Evolutionary conservation across 1,139 yeast species (phyloP).

Genomic region (Suhomyces bolitotheri): DNA sequence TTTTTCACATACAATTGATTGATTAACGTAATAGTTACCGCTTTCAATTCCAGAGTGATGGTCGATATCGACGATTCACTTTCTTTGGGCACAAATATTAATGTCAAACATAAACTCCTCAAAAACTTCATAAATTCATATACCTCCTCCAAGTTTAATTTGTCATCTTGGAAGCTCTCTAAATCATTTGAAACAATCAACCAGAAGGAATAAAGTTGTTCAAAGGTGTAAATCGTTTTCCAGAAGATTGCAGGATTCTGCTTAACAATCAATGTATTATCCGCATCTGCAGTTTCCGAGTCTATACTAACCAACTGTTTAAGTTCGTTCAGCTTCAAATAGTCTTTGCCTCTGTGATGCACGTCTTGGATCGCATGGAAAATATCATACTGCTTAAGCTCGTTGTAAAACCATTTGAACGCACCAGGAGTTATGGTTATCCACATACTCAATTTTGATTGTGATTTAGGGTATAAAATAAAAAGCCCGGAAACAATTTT

Average conservation of each 20-base stretch:
- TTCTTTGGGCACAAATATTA: slow-evolving; percentile 46
- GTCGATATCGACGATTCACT: slow-evolving; percentile 14
- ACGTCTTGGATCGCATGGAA: slow-evolving; percentile 15
- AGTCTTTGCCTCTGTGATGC: slow-evolving; percentile 21
- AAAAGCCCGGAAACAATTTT: slow-evolving; percentile 29
- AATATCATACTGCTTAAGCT: slow-evolving; percentile 14
- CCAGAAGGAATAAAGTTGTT: slow-evolving; percentile 58
- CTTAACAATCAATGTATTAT: background rate
- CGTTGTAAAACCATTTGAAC: slow-evolving; percentile 30
- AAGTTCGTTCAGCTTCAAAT: slow-evolving; percentile 18
- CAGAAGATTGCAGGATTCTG: slow-evolving; percentile 24
- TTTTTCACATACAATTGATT: slow-evolving; percentile 73
- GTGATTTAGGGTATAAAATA: slow-evolving; percentile 31
- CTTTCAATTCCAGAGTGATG: slow-evolving; percentile 25
- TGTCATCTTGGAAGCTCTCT: slow-evolving; percentile 52
- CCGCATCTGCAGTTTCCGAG: background rate
- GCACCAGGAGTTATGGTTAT: slow-evolving; percentile 39
- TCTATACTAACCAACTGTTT: background rate
- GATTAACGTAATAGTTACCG: slow-evolving; percentile 51
- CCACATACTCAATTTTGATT: slow-evolving; percentile 36
- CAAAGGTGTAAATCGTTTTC: slow-evolving; percentile 37
- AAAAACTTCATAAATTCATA: slow-evolving; percentile 49
- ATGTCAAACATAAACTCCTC: slow-evolving; percentile 54
- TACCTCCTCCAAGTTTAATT: slow-evolving; percentile 50
- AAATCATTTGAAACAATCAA: slow-evolving; percentile 66